These are phyloP conservation scores for Kazachstania kunashirensis DNA, from an alignment of 805 yeast species.

Conservation along the genomic window DNA sequence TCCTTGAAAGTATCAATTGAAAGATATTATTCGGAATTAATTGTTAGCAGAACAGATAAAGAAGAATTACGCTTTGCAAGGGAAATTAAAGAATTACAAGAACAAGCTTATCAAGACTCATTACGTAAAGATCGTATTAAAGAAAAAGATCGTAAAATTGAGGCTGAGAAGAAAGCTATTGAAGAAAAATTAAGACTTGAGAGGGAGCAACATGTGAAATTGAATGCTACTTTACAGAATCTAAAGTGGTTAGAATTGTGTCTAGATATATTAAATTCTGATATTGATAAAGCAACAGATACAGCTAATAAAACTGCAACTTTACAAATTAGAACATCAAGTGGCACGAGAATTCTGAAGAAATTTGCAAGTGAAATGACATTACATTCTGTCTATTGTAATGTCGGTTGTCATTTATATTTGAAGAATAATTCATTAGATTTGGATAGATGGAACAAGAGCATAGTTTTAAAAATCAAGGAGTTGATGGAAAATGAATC, in stretches of 20 bases:
- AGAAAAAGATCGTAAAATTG: conserved; percentile 35
- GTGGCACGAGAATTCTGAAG: conserved; percentile 24
- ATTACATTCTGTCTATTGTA: conserved; percentile 16
- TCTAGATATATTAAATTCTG: conserved; percentile 1
- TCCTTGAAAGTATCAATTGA: conserved; percentile 36
- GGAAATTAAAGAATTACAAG: conserved; percentile 53
- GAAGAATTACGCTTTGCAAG: conserved; percentile 51
- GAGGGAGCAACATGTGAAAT: conserved; percentile 10
- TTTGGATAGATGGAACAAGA: conserved; percentile 57
- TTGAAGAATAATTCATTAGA: conserved; percentile 37
- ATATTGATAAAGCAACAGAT: not conserved
- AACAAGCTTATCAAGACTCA: conserved; percentile 54
- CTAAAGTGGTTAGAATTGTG: conserved; percentile 21
- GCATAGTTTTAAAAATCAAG: conserved; percentile 35
- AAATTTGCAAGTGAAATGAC: conserved; percentile 16
- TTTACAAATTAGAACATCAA: conserved; percentile 26
- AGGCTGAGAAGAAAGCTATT: conserved; percentile 6
- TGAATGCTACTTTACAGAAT: conserved; percentile 12
- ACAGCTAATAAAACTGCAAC: conserved; percentile 13
- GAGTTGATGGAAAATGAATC: conserved; percentile 9
- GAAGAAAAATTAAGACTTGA: conserved; percentile 6
- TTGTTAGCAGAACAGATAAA: conserved; percentile 49
- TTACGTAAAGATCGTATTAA: conserved; percentile 47
- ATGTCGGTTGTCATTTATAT: conserved; percentile 22
- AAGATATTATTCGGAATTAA: conserved; percentile 53